Conservation (phyloP, 2,329 filamentous ascomycete genomes). For the Cordyceps sp. region DNA sequence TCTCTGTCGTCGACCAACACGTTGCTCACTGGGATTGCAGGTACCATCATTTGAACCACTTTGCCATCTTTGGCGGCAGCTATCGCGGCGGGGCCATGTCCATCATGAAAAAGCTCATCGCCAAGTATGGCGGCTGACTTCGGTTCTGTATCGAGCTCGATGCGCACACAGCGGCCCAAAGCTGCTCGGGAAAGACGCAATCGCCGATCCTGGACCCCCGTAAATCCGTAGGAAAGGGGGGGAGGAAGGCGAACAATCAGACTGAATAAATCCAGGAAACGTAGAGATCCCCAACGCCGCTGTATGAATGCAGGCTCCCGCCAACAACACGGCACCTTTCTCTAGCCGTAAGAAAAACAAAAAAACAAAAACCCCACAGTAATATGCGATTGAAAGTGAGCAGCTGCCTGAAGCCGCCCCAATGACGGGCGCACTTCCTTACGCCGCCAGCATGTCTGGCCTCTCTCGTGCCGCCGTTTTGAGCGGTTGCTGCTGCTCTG, state of each 20-base stretch:
- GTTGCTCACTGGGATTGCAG: slow-evolving; percentile 21
- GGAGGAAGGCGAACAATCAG: too few species aligned
- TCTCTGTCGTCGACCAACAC: too few species aligned
- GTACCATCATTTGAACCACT: slow-evolving; percentile 84
- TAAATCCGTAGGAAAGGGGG: too few species aligned
- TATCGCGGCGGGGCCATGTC: slow-evolving; percentile 62
- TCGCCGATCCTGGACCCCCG: too few species aligned
- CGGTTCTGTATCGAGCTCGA: too few species aligned
- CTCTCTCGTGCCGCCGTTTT: slow-evolving; percentile 14
- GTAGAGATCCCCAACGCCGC: slow-evolving; percentile 9
- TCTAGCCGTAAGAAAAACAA: slow-evolving; percentile 1
- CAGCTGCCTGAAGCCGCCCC: too few species aligned
- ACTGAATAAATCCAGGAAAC: too few species aligned
- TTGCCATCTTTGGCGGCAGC: slow-evolving; percentile 65
- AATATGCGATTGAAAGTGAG: too few species aligned
- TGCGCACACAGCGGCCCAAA: too few species aligned
- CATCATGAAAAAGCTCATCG: slow-evolving; percentile 60
- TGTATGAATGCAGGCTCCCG: slow-evolving; percentile 5
- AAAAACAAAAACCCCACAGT: too few species aligned
- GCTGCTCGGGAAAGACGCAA: too few species aligned
- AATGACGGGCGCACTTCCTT: too few species aligned
- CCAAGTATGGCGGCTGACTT: slow-evolving; percentile 46
- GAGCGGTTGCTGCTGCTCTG: slow-evolving; percentile 4
- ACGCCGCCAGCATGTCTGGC: slow-evolving; percentile 23
- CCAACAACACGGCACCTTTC: slow-evolving; percentile 2